Conservation (phyloP, 257 asterid species). For the Euphrasia confusa region DNA sequence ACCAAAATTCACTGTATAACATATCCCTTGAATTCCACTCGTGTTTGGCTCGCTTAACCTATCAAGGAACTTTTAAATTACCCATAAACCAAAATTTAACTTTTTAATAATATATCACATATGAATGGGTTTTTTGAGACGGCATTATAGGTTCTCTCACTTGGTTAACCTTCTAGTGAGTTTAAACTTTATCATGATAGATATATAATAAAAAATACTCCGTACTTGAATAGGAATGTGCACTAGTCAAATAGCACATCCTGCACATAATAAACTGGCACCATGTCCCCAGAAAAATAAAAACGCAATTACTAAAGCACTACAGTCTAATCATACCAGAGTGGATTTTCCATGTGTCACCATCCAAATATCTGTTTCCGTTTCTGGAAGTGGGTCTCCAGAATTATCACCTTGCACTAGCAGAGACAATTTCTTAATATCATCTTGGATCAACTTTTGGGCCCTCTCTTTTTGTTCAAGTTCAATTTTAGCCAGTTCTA, state of each 20-base stretch:
- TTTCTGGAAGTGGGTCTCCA: slow-evolving; percentile 55
- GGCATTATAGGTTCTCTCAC: slow-evolving; percentile 6
- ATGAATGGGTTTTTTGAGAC: slow-evolving; percentile 5
- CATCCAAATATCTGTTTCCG: slow-evolving; percentile 77
- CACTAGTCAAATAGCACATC: slow-evolving; percentile 21
- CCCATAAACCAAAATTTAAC: no score
- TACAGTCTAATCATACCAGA: slow-evolving; percentile 51
- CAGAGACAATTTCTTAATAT: slow-evolving; percentile 66
- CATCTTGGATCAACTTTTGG: slow-evolving; percentile 64
- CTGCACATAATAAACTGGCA: slow-evolving; percentile 2
- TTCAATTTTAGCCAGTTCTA: slow-evolving; percentile 83
- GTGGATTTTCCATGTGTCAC: slow-evolving; percentile 68
- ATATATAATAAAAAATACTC: neutral
- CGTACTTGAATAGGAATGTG: slow-evolving; percentile 7
- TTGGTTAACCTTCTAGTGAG: neutral
- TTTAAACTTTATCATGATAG: neutral
- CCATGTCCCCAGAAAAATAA: neutral
- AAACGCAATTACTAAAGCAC: slow-evolving; percentile 22
- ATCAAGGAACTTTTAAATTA: no score
- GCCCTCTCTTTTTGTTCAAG: slow-evolving; percentile 79
- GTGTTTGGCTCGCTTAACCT: no score
- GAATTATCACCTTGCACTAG: slow-evolving; percentile 41
- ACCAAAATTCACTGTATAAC: neutral
- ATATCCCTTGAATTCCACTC: neutral
- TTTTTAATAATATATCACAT: no score